These are phyloP conservation scores for Pyrenophora tritici-repentis DNA, from an alignment of 2,329 filamentous ascomycete species.

Conservation along the genomic window DNA sequence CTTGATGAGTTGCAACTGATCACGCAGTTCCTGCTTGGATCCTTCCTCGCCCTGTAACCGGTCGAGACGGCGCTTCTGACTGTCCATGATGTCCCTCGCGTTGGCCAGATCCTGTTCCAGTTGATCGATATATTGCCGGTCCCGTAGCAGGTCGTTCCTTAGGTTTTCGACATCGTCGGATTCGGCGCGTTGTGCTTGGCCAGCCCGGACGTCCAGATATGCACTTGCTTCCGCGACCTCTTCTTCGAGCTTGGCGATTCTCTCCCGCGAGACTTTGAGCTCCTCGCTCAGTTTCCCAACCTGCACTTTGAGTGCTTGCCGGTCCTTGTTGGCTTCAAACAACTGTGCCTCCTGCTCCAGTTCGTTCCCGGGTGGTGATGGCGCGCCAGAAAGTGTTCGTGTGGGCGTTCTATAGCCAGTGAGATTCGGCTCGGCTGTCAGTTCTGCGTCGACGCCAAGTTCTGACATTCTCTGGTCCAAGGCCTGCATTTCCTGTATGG, in stretches of 20 bases:
- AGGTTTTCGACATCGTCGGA: slow-evolving; percentile 53
- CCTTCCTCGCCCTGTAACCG: slow-evolving; percentile 50
- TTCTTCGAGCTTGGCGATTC: slow-evolving; percentile 54
- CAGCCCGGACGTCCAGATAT: slow-evolving; percentile 50
- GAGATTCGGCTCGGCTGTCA: slow-evolving; percentile 40
- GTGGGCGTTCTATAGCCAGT: slow-evolving; percentile 43
- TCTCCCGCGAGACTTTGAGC: slow-evolving; percentile 48
- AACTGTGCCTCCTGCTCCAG: slow-evolving; percentile 57
- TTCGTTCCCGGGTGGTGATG: slow-evolving; percentile 42
- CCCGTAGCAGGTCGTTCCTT: slow-evolving; percentile 51
- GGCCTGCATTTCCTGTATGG: slow-evolving; percentile 49
- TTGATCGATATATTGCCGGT: slow-evolving; percentile 57
- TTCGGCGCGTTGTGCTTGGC: slow-evolving; percentile 43
- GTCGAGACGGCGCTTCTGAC: slow-evolving; percentile 53
- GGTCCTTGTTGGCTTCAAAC: slow-evolving; percentile 55
- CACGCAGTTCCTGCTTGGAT: slow-evolving; percentile 55
- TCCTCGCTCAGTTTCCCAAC: slow-evolving; percentile 50
- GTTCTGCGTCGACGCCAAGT: slow-evolving; percentile 42
- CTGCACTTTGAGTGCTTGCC: slow-evolving; percentile 50
- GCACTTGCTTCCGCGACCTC: slow-evolving; percentile 54
- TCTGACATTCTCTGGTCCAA: slow-evolving; percentile 44
- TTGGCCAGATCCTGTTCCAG: slow-evolving; percentile 54
- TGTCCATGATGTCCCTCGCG: slow-evolving; percentile 52
- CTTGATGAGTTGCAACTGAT: slow-evolving; percentile 56
- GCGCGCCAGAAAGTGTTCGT: slow-evolving; percentile 35